These are phyloP conservation scores for Lasiodiplodia hormozganensis DNA, from an alignment of 2,329 filamentous ascomycete species.

Conservation along the genomic window DNA sequence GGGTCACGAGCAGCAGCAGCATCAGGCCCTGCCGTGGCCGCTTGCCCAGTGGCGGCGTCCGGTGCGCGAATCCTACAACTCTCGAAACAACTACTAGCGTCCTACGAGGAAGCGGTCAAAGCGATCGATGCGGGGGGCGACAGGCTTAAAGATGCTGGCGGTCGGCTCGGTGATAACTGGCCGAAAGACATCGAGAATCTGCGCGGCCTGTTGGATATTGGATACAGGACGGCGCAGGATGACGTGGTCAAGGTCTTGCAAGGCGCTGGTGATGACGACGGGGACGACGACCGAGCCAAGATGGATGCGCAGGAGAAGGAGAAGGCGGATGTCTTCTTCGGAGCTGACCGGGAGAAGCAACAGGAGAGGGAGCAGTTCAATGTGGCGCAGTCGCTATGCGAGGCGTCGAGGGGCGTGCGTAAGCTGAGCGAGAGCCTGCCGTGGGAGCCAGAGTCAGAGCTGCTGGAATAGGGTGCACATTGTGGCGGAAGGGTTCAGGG, in stretches of 20 bases:
- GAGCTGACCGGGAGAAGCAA: conserved; percentile 27
- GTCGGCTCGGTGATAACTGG: conserved; percentile 33
- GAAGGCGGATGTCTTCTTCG: background rate
- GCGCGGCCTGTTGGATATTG: conserved; percentile 36
- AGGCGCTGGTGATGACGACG: background rate
- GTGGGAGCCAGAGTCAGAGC: background rate
- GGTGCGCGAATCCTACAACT: background rate
- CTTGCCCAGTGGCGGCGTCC: background rate
- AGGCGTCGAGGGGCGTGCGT: conserved; percentile 42
- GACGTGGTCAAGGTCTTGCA: conserved; percentile 40
- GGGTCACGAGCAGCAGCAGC: background rate
- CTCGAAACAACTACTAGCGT: conserved; percentile 9
- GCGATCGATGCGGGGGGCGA: background rate
- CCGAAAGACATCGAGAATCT: conserved; percentile 37
- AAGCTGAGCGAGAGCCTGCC: conserved; percentile 43
- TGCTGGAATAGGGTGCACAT: background rate
- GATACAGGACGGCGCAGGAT: conserved; percentile 39
- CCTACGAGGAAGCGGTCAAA: background rate
- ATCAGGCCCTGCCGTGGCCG: background rate
- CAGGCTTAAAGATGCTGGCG: background rate
- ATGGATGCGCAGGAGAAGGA: background rate
- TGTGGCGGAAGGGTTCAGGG: background rate
- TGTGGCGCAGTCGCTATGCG: conserved; percentile 35
- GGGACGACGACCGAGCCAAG: background rate
- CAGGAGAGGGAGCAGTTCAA: conserved; percentile 15